phyloP scores from a whole-genome alignment of 2,329 filamentous ascomycete genomes.

The Colletotrichum tofieldiae region DNA sequence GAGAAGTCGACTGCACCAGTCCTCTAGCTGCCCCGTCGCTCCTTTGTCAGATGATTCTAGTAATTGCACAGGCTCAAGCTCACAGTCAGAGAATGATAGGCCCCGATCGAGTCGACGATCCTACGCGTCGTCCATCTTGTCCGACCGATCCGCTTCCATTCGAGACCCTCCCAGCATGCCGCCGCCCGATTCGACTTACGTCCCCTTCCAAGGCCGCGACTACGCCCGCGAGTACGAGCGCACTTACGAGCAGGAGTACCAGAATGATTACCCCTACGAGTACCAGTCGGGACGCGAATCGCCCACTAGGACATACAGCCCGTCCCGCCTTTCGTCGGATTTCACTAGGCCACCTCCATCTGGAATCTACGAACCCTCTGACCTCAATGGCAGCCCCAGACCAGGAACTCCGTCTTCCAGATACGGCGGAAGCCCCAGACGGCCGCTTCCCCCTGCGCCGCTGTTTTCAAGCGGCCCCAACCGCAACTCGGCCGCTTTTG shows the following conservation, averaged over 20 bases:
- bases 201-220: conserved; percentile 67
- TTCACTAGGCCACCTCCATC: conserved; percentile 81
- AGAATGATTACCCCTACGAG: conserved; percentile 39
- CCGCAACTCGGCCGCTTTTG: conserved; percentile 67
- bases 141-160: conserved; percentile 65
- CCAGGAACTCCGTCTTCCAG: conserved; percentile 92
- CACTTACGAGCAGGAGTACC: conserved; percentile 43
- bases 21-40: conserved; percentile 47
- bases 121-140: conserved; percentile 70
- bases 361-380: conserved; percentile 85
- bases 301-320: conserved; percentile 73
- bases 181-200: conserved; percentile 76
- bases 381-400: conserved; percentile 90
- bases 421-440: conserved; percentile 89
- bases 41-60: conserved; percentile 39
- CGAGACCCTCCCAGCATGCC: conserved; percentile 73
- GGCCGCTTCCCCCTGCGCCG: conserved; percentile 90
- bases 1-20: conserved; percentile 57
- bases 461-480: conserved; percentile 76
- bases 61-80: conserved; percentile 51
- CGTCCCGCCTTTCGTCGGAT: conserved; percentile 69
- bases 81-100: conserved; percentile 61
- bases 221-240: conserved; percentile 50
- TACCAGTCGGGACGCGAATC: conserved; percentile 53
- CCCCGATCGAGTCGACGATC: conserved; percentile 60